Evolutionary conservation across 2,329 filamentous ascomycete species (phyloP), one percentile per base, ranked within the genome.

Genomic region (Daldinia sp.): DNA sequence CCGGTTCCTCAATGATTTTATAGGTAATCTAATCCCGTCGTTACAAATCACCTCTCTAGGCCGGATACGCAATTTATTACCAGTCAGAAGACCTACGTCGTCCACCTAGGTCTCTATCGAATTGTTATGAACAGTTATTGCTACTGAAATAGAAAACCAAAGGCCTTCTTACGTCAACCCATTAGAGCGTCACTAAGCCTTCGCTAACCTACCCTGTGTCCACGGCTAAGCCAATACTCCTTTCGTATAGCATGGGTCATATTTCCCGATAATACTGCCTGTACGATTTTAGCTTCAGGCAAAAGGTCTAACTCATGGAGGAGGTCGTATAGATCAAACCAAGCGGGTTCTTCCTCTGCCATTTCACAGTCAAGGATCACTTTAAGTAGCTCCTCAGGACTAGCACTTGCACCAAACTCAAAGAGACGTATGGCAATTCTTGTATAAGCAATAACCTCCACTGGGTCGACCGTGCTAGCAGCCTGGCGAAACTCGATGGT

Each of bases 401-500:
- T 27, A 11, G 50, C 30, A 4, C 11, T 23, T 3, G 27, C 30
- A 8, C 51, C 60, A 25, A 61, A 63, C 21, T 55, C 34, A 10
- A 41, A 60, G 10, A 63, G 56, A 9, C 48, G 27, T 23, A 63
- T 41, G 1, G 60, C 60, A 21, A 61, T 48, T 6, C 52, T 50
- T 15, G 48, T 43, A 17, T 54, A 45, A n/a, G 34, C 27, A 10
- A 66, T 15, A 4, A 61, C 49, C 41, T 54, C 48, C 15, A 49
- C 52, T 4, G 63, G 19, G 7, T 66, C 60, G 2, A 61, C 17
- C 3, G 35, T 60, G 35, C 34, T 27, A 3, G 60, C 52, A 6
- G 51, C 25, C 30, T 59, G 59, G 1, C 63, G 56, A 19, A 66
- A 66, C 37, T 66, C 63, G 19, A 66, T 58, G 4, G 63, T 66